These are phyloP conservation scores for Pythium sukuiense DNA, from an alignment of 352 stramenopile species.

Conservation along the genomic window DNA sequence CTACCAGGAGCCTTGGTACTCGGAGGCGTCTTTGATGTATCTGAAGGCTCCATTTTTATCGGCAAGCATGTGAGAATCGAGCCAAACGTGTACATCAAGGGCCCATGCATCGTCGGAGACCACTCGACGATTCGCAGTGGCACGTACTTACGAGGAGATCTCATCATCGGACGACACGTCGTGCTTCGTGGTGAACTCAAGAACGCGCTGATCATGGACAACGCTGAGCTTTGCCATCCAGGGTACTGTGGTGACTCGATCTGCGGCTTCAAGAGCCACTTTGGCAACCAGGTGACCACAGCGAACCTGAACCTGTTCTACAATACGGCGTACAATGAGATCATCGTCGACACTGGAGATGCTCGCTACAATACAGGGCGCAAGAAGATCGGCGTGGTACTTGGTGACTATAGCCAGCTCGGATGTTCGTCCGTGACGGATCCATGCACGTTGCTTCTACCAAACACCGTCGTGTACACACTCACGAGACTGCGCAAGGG, in stretches of 20 bases:
- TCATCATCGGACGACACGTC: slow-evolving; percentile 56
- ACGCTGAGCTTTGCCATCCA: slow-evolving; percentile 71
- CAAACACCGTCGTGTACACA: slow-evolving; percentile 63
- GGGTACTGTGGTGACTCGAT: slow-evolving; percentile 78
- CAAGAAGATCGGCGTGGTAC: slow-evolving; percentile 69
- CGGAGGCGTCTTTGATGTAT: slow-evolving; percentile 68
- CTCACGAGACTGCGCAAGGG: slow-evolving; percentile 63
- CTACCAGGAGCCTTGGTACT: slow-evolving; percentile 43
- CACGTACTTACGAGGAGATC: slow-evolving; percentile 67
- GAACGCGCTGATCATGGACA: slow-evolving; percentile 70
- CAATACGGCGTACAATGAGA: slow-evolving; percentile 14
- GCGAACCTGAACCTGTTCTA: slow-evolving; percentile 68
- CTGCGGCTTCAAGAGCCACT: slow-evolving; percentile 76
- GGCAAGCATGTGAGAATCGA: slow-evolving; percentile 63
- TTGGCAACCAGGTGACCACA: slow-evolving; percentile 82
- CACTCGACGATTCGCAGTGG: slow-evolving; percentile 59
- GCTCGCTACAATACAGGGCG: slow-evolving; percentile 58
- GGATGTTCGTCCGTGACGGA: slow-evolving; percentile 74
- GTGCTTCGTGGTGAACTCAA: slow-evolving; percentile 72
- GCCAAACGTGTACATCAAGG: slow-evolving; percentile 68
- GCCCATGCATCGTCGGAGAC: slow-evolving; percentile 72
- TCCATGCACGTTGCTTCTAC: slow-evolving; percentile 63
- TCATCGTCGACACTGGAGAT: slow-evolving; percentile 34
- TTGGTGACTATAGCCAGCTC: slow-evolving; percentile 71
- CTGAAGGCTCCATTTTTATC: slow-evolving; percentile 65